Evolutionary conservation across 257 asterid species (phyloP).

Genomic region (Solanum okadae): DNA sequence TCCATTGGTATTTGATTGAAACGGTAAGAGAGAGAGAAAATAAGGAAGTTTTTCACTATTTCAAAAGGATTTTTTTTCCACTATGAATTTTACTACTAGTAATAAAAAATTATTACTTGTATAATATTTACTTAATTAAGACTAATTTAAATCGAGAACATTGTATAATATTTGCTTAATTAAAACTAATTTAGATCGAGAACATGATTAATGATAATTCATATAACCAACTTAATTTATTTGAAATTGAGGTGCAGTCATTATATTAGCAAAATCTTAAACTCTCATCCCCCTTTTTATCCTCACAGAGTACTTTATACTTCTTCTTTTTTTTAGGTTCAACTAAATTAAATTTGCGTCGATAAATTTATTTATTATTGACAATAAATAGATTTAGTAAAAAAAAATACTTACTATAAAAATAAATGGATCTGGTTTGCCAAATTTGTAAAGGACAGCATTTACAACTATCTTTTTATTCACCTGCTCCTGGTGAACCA

Average conservation of each 20-base stretch:
- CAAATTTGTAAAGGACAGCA: slow-evolving; percentile 54
- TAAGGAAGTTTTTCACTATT: neutral
- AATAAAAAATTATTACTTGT: neutral
- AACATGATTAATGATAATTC: neutral
- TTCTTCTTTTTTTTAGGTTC: neutral
- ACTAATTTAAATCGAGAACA: neutral
- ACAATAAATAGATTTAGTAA: neutral
- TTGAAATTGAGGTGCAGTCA: neutral
- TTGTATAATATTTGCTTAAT: neutral
- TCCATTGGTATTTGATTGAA: neutral
- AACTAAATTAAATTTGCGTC: neutral
- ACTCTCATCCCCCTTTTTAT: neutral
- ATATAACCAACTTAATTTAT: neutral
- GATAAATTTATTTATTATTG: neutral
- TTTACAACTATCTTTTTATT: slow-evolving; percentile 26
- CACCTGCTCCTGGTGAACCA: slow-evolving; percentile 46
- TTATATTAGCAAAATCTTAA: neutral
- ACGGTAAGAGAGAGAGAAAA: neutral
- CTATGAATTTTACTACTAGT: neutral
- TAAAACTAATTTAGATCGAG: neutral
- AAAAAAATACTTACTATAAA: slow-evolving; percentile 26
- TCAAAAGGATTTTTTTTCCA: neutral
- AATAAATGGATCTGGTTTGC: slow-evolving; percentile 51
- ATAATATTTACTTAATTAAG: neutral
- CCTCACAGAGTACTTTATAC: neutral